Evolutionary conservation across 345 rosid genomes (phyloP), one percentile per base, ranked within the genome.

Genomic region (Salix brachista): DNA sequence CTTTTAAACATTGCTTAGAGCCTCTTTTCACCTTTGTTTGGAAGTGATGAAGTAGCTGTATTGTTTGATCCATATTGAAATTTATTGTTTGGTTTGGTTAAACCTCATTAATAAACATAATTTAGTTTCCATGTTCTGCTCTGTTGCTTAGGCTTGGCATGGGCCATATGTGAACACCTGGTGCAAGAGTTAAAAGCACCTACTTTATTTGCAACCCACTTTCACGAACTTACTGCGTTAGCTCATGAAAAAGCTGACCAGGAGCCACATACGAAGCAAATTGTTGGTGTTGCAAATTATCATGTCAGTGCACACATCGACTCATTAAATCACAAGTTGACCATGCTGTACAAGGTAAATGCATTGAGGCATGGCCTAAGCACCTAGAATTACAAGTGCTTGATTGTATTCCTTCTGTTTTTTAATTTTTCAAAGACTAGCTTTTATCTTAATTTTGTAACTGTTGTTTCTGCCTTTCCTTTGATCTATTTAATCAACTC

Each of bases 81-180:
- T 21, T 30, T 19, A 10, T 60, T 39, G 28, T 30, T 72, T 72
- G 62, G 34, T 56, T 39, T 6, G n/a, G 23, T 34, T 50, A 30
- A 68, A 32, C 23, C 52, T 46, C 58, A 19, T 64, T 3, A 28
- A 1, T 67, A 5, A 11, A 41, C 41, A 10, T 79, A 26, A n/a
- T 11, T 46, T 18, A 26, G 4, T 8, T 25, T 42, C 6, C 54
- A 72, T 54, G 44, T 67, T 56, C 61, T 39, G 23, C 52, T 52
- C 28, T 58, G 64, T 21, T 62, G 8, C 41, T 61, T 88, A 95
- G 99, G 98, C 85, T 86, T 93, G 76, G 99, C 99, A 6, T 93
- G 99, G 99, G 99, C 97, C 76, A 96, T 96, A 80, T 96, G 99
- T n/a, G 99, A 93, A 87, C 92, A 96, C 87, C 88, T 96, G 75